phyloP scores from a whole-genome alignment of 345 rosid genomes.

The Erysimum cheiranthoides region DNA sequence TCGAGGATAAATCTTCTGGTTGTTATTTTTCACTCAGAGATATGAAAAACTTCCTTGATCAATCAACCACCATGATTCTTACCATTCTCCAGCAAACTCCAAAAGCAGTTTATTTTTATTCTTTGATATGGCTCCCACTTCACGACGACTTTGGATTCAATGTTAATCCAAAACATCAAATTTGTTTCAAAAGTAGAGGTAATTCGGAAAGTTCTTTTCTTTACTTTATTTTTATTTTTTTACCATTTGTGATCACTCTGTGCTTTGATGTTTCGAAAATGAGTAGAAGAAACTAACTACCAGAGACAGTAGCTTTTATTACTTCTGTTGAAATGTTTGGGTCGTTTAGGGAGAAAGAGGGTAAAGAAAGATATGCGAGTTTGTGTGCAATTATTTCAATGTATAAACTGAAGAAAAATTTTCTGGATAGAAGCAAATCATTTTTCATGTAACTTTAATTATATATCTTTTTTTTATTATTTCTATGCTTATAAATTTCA shows the following conservation, averaged over 20 bases:
- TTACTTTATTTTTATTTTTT: background rate
- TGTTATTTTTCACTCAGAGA: constrained; percentile 39
- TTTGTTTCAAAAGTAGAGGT: constrained; percentile 42
- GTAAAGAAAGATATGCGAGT: constrained; percentile 31
- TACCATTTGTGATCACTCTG: constrained; percentile 25
- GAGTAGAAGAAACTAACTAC: constrained; percentile 37
- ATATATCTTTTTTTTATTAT: background rate
- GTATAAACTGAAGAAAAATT: constrained; percentile 29
- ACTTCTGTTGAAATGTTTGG: constrained; percentile 28
- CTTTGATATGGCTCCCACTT: constrained; percentile 35
- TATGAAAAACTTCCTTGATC: constrained; percentile 36
- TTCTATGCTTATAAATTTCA: background rate
- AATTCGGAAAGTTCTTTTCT: constrained; percentile 38
- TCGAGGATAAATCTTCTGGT: constrained; percentile 40
- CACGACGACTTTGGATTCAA: constrained; percentile 36
- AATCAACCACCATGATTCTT: constrained; percentile 25
- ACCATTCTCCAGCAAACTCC: constrained; percentile 46
- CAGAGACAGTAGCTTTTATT: constrained; percentile 33
- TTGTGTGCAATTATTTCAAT: constrained; percentile 45
- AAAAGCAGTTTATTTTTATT: constrained; percentile 43
- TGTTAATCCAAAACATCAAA: constrained; percentile 37
- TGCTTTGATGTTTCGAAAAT: constrained; percentile 32
- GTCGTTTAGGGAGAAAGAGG: constrained; percentile 26
- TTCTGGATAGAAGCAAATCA: constrained; percentile 22
- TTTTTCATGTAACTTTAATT: constrained; percentile 35